Evolutionary conservation across 192 early-diverging fungal species (phyloP), one percentile per base, ranked within the genome.

Genomic region (Rhizophagus clarus): DNA sequence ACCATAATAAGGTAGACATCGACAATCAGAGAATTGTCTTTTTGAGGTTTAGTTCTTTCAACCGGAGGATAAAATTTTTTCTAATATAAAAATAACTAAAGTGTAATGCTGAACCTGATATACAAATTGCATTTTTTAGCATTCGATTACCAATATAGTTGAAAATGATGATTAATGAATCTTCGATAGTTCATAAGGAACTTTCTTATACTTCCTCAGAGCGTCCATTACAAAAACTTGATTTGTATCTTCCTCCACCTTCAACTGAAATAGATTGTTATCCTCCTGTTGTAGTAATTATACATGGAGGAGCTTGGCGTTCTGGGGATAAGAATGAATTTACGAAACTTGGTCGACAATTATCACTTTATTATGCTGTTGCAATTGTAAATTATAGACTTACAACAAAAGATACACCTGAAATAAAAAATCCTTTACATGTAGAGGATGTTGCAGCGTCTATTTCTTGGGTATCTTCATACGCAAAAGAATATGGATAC

Each of bases 251-350:
- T 47, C 76, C 64, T 31, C 31, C 29, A 20, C 22, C 15, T 45
- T 45, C 15, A 37, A 61, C 28, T 32, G 24, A 61, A 22, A 22
- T 17, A 40, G 26, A 32, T 4, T 74, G 11, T 22, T 26, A n/a
- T 68, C 62, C 76, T 45, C 64, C 76, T 31, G 24, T 78, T 31
- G 3, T 93, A 2, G 87, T 97, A 8, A 94, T 91, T 84, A 80
- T 96, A 22, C 94, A 95, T 83, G 95, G 96, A 26, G 96, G 96
- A 4, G 93, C 95, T 17, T 98, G 96, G 96, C 86, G 92, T 5
- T 85, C 90, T 0, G 94, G 93, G 63, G 93, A 95, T 82, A 95
- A 95, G 81, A 61, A 77, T 42, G 88, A 92, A 8, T 90, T 90
- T 56, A 68, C 51, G 1, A 61, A 82, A 26, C 77, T 95, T 9